These are phyloP conservation scores for Claviceps africana DNA, from an alignment of 2,329 filamentous ascomycete genomes.

Conservation along the genomic window DNA sequence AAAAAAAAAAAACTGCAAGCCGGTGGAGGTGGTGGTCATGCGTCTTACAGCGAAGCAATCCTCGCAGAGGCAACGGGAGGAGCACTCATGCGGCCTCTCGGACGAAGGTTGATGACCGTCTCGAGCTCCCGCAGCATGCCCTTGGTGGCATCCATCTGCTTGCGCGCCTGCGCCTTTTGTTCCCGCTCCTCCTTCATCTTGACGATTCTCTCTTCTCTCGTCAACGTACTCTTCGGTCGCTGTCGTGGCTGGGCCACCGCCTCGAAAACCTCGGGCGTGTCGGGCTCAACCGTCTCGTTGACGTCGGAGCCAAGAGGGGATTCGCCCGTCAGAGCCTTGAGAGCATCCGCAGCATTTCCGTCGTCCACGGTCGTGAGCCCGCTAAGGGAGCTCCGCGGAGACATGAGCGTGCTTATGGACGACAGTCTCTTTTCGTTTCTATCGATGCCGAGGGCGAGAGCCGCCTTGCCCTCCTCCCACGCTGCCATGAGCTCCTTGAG, in stretches of 20 bases:
- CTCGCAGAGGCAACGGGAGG: conserved; percentile 9
- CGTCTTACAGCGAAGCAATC: conserved; percentile 27
- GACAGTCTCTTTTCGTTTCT: conserved; percentile 60
- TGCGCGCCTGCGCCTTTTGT: conserved; percentile 54
- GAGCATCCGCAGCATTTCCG: conserved; percentile 40
- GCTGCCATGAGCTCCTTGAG: conserved; percentile 66
- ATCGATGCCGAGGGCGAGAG: conserved; percentile 68
- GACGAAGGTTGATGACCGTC: conserved; percentile 58
- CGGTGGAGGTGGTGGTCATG: too few species aligned
- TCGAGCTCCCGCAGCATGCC: conserved; percentile 90
- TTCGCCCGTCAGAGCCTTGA: conserved; percentile 68
- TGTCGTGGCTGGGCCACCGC: conserved; percentile 58
- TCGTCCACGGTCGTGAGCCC: conserved; percentile 52
- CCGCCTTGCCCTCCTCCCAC: conserved; percentile 79
- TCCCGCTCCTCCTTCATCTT: conserved; percentile 81
- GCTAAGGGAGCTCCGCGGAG: conserved; percentile 49
- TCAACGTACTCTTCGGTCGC: conserved; percentile 51
- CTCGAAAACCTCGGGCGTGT: conserved; percentile 76
- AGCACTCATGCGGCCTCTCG: conserved; percentile 24
- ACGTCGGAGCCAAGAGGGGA: conserved; percentile 36
- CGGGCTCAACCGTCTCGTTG: conserved; percentile 43
- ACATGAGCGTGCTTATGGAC: conserved; percentile 45
- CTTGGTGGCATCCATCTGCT: conserved; percentile 66
- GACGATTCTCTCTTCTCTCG: conserved; percentile 72
- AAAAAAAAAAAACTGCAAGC: too few species aligned